phyloP scores from a whole-genome alignment of 148 eudicot genomes.

The Rheum nobile region DNA sequence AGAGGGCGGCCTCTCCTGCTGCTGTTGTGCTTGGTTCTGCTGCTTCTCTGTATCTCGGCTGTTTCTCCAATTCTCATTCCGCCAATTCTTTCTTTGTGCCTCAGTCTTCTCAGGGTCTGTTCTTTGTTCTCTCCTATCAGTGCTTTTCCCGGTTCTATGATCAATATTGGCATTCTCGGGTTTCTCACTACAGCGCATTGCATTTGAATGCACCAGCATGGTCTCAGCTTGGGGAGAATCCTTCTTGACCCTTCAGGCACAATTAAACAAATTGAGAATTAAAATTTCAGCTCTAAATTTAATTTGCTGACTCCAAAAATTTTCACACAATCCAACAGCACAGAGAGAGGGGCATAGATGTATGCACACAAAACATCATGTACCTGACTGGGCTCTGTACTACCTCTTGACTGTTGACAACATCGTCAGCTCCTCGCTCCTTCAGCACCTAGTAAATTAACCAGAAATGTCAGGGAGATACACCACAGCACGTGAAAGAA shows the following conservation, averaged over 20 bases:
- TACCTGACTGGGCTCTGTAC: constrained; percentile 45
- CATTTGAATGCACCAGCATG: constrained; percentile 19
- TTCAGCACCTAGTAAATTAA: constrained; percentile 45
- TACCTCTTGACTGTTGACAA: constrained; percentile 25
- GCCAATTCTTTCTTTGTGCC: constrained; percentile 56
- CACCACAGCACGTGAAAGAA: not conserved
- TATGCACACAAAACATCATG: not conserved
- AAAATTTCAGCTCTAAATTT: not conserved
- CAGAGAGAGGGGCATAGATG: not conserved
- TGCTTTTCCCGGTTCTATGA: constrained; percentile 31
- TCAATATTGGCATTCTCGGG: constrained; percentile 27
- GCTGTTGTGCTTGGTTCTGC: constrained; percentile 19
- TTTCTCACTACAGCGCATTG: constrained; percentile 34
- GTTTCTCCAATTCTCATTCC: constrained; percentile 53
- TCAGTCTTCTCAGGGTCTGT: constrained; percentile 39
- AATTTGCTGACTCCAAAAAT: not conserved
- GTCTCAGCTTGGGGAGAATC: constrained; percentile 27
- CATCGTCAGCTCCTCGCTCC: constrained; percentile 57
- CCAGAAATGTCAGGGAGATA: not conserved
- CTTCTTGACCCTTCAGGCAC: constrained; percentile 38
- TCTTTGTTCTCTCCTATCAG: constrained; percentile 42
- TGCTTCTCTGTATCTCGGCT: constrained; percentile 41
- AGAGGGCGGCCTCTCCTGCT: constrained; percentile 62
- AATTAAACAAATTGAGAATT: not conserved
- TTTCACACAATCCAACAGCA: not conserved